Conservation (phyloP, 2,329 filamentous ascomycete species). For the Lachnellula arida region DNA sequence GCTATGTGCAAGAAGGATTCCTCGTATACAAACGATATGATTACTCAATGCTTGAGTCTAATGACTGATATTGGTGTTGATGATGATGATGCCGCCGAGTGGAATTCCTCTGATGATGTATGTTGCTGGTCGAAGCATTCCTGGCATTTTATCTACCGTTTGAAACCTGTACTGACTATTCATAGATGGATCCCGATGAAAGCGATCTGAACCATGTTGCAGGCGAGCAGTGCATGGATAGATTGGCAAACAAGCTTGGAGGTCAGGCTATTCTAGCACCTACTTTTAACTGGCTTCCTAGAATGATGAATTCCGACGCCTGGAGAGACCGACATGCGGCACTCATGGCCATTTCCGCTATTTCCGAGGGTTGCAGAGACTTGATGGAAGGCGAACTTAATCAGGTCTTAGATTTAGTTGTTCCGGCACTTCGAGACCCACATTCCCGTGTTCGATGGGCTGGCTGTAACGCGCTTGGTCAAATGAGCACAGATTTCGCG, state of each 20-base stretch:
- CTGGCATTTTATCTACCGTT: too few species aligned
- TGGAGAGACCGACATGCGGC: slow-evolving; percentile 96
- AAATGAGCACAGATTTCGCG: slow-evolving; percentile 99
- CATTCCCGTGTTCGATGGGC: slow-evolving; percentile 96
- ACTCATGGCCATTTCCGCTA: slow-evolving; percentile 97
- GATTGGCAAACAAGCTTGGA: slow-evolving; percentile 92
- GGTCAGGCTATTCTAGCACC: slow-evolving; percentile 88
- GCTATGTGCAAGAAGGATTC: slow-evolving; percentile 92
- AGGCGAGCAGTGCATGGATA: slow-evolving; percentile 97
- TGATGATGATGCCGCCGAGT: slow-evolving; percentile 91
- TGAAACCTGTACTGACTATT: slow-evolving; percentile 25
- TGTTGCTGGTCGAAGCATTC: slow-evolving; percentile 33
- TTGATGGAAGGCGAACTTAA: slow-evolving; percentile 93
- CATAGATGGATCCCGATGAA: slow-evolving; percentile 83
- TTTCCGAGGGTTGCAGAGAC: slow-evolving; percentile 93
- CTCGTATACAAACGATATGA: slow-evolving; percentile 93
- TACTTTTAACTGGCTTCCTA: slow-evolving; percentile 93
- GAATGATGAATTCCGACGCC: slow-evolving; percentile 92
- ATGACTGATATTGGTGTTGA: slow-evolving; percentile 97
- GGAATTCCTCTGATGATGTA: slow-evolving; percentile 88
- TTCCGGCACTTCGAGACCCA: slow-evolving; percentile 81
- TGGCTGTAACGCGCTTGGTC: slow-evolving; percentile 95
- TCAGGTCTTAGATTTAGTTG: slow-evolving; percentile 90
- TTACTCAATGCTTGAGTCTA: slow-evolving; percentile 92
- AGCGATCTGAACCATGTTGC: slow-evolving; percentile 97